Evolutionary conservation across 176 grass and related monocot species (phyloP).

Genomic region (Chloris gayana): DNA sequence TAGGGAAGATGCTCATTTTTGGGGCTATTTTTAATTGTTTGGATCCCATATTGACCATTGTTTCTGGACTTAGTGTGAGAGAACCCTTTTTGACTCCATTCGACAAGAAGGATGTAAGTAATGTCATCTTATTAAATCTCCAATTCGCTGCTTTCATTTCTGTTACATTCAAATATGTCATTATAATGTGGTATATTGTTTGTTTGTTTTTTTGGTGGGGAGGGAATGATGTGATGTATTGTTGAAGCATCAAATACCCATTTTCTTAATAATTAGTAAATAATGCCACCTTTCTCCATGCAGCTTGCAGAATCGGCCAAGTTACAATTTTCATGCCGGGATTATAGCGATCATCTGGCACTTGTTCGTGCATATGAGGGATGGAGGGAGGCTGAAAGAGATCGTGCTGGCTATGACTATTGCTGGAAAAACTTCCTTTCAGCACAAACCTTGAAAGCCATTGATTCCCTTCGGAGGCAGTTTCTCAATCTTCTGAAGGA

Average conservation of each 20-base stretch:
- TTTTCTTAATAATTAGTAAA: background rate
- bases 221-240: background rate
- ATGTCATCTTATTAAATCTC: constrained; percentile 2
- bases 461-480: constrained; percentile 87
- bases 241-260: background rate
- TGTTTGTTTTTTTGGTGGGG: too few relatives aligned
- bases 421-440: constrained; percentile 99
- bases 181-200: background rate
- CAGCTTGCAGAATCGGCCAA: constrained; percentile 95
- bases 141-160: constrained; percentile 1
- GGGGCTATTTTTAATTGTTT: constrained; percentile 99
- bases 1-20: constrained; percentile 97
- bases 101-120: constrained; percentile 97
- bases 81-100: constrained; percentile 96
- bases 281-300: constrained; percentile 40
- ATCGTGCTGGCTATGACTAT: constrained; percentile 91
- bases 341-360: constrained; percentile 92
- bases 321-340: constrained; percentile 83
- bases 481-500: constrained; percentile 91
- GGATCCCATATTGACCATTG: constrained; percentile 88
- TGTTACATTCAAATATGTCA: constrained; percentile 23
- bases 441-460: constrained; percentile 85
- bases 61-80: constrained; percentile 93
- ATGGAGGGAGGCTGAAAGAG: constrained; percentile 95
- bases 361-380: constrained; percentile 88